Conservation (phyloP, 306 rosid species). For the Purshia tridentata region DNA sequence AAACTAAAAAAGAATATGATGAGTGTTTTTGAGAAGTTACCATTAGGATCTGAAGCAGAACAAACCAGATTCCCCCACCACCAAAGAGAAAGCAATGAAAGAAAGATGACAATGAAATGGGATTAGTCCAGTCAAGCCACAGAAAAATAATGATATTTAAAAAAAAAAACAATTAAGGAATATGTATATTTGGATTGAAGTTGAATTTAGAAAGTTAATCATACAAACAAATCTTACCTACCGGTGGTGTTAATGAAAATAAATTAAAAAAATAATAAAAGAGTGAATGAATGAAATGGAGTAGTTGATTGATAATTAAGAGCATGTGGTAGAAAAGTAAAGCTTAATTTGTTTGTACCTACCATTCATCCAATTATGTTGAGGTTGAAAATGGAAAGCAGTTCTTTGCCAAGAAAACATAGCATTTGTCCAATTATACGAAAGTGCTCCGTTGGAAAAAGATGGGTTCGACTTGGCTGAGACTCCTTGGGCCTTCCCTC, state of each 20-base stretch:
- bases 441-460: constrained; percentile 10
- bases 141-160: neutral
- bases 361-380: constrained; percentile 86
- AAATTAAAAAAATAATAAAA: neutral
- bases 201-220: constrained; percentile 10
- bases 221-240: constrained; percentile 27
- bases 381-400: constrained; percentile 78
- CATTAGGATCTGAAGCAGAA: constrained; percentile 80
- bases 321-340: neutral
- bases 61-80: constrained; percentile 15
- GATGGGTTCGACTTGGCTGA: constrained; percentile 68
- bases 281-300: too few relatives aligned
- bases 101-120: neutral
- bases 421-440: constrained; percentile 76
- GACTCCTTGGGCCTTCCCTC: constrained; percentile 69
- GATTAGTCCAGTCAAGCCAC: constrained; percentile 20
- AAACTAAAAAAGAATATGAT: neutral
- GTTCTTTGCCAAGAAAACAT: constrained; percentile 89
- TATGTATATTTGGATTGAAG: neutral
- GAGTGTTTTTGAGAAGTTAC: constrained; percentile 35
- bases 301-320: neutral
- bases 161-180: neutral
- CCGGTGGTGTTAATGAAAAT: neutral
- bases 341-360: constrained; percentile 21
- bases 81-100: constrained; percentile 20